phyloP scores from a whole-genome alignment of 768 basidiomycete genomes.

The Russula earlei region DNA sequence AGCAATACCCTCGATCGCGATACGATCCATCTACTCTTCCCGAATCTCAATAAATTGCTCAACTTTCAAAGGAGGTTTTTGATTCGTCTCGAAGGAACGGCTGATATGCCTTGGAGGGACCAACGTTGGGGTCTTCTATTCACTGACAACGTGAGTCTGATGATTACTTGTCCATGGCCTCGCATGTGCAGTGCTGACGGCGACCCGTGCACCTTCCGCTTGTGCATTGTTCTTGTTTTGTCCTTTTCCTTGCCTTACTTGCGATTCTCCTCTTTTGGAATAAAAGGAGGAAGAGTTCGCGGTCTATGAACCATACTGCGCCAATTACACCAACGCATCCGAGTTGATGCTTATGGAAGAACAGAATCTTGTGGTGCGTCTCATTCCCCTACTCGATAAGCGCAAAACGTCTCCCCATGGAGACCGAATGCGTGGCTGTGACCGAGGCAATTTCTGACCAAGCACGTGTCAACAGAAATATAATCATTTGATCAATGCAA shows the following conservation, averaged over 20 bases:
- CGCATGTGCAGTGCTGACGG: conserved; percentile 30
- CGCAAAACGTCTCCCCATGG: neutral
- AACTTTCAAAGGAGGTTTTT: conserved; percentile 96
- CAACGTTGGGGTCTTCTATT: conserved; percentile 87
- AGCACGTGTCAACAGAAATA: conserved; percentile 42
- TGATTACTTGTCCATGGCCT: conserved; percentile 6
- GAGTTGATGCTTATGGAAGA: conserved; percentile 82
- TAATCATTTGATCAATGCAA: conserved; percentile 80
- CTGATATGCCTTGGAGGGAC: conserved; percentile 71
- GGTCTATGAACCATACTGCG: conserved; percentile 96
- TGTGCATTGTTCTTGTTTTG: conserved; percentile 27
- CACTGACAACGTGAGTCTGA: conserved; percentile 62
- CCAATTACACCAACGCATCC: conserved; percentile 83
- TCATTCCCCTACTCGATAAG: conserved; percentile 7
- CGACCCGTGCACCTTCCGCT: conserved; percentile 35
- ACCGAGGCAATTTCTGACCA: conserved; percentile 17
- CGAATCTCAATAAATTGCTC: conserved; percentile 85
- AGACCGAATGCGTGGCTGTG: conserved; percentile 1
- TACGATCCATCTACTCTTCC: conserved; percentile 92
- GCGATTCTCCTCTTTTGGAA: conserved; percentile 26
- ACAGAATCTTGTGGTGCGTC: conserved; percentile 72
- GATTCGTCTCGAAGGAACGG: conserved; percentile 79
- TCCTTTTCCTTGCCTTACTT: conserved; percentile 12
- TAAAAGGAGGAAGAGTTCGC: conserved; percentile 92
- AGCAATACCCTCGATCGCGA: conserved; percentile 86